phyloP scores from a whole-genome alignment of 2,329 filamentous ascomycete genomes.

The Periglandula ipomoeae region DNA sequence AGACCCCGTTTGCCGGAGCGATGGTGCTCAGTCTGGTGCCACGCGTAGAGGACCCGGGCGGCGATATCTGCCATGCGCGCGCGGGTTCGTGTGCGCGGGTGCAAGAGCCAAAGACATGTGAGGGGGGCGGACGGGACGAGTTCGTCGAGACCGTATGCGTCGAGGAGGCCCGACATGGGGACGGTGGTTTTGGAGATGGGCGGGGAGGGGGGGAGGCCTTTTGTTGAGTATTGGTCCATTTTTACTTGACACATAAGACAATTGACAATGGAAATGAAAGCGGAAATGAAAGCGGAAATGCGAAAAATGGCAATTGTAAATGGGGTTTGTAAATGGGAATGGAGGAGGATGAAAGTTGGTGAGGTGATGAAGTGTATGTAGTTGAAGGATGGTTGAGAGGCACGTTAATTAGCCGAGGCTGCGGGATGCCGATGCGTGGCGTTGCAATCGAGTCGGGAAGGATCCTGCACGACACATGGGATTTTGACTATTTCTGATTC shows the following conservation, averaged over 20 bases:
- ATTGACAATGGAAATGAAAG: too few relatives aligned
- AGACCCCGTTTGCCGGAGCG: constrained; percentile 40
- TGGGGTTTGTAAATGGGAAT: too few relatives aligned
- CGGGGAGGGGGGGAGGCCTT: constrained; percentile 30
- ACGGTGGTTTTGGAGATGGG: constrained; percentile 55
- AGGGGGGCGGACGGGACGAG: constrained; percentile 47
- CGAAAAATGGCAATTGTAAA: not conserved
- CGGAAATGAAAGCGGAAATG: not conserved
- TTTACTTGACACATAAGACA: too few relatives aligned
- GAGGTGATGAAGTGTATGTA: too few relatives aligned
- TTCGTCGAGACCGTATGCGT: constrained; percentile 74
- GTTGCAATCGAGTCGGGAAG: too few relatives aligned
- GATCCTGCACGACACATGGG: too few relatives aligned
- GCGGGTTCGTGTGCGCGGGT: constrained; percentile 64
- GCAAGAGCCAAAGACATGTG: constrained; percentile 84
- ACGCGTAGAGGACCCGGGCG: constrained; percentile 56
- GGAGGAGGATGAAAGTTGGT: too few relatives aligned
- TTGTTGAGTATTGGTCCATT: constrained; percentile 21
- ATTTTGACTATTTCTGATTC: too few relatives aligned
- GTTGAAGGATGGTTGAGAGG: too few relatives aligned
- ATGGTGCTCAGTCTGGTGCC: constrained; percentile 39
- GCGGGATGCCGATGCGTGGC: too few relatives aligned
- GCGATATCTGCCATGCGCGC: constrained; percentile 70
- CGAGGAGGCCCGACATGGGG: constrained; percentile 69
- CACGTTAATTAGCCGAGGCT: too few relatives aligned